Conservation (phyloP, 768 basidiomycete genomes). For the Polyporus arcularius region DNA sequence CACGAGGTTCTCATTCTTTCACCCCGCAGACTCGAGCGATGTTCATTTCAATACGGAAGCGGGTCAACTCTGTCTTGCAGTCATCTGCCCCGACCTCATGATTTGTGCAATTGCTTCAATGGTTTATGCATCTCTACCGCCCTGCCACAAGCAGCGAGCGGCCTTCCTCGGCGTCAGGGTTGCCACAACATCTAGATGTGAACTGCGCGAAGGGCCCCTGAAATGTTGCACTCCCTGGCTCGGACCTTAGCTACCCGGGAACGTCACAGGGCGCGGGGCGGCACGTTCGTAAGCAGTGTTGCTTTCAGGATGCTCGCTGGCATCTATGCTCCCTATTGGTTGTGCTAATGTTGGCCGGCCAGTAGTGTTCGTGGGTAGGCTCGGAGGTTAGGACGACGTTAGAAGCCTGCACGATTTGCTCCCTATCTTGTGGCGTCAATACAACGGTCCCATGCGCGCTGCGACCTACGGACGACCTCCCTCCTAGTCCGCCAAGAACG, state of each 20-base stretch:
- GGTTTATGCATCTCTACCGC: constrained; percentile 11
- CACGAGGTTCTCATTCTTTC: constrained; percentile 7
- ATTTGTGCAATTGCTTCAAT: constrained; percentile 10
- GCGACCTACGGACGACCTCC: constrained; percentile 1
- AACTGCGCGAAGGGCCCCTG: constrained; percentile 3
- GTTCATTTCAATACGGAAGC: constrained; percentile 17
- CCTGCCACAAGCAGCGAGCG: background rate
- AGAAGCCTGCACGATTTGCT: constrained; percentile 4
- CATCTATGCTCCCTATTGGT: background rate
- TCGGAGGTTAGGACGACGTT: constrained; percentile 9
- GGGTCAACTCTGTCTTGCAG: background rate
- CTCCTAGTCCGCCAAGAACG: constrained; percentile 5
- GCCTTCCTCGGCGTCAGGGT: constrained; percentile 15
- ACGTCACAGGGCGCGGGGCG: background rate
- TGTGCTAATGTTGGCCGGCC: constrained; percentile 1
- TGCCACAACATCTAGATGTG: constrained; percentile 7
- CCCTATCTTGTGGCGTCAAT: constrained; percentile 9
- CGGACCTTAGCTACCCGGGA: background rate
- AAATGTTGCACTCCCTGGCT: background rate
- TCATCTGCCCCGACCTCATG: constrained; percentile 23
- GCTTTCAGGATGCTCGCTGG: background rate
- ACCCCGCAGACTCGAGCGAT: constrained; percentile 12
- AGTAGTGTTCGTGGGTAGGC: constrained; percentile 10
- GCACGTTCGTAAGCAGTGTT: background rate
- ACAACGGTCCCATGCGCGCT: background rate